Evolutionary conservation across 2,329 filamentous ascomycete genomes (phyloP).

Genomic region (Pyrenophora tritici-repentis): DNA sequence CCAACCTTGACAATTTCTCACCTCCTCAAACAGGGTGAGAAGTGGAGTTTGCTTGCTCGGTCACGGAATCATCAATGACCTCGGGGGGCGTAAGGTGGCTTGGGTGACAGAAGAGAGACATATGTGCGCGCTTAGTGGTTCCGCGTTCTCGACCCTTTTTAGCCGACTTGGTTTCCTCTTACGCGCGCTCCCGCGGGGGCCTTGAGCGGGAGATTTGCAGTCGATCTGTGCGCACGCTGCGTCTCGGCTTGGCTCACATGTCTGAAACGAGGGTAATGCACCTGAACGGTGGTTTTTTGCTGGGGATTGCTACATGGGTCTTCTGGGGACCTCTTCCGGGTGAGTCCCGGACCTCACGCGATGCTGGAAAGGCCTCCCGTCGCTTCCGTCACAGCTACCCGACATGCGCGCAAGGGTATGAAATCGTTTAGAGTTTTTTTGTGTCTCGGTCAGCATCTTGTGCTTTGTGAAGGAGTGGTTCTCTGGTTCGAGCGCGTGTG

Average conservation of each 20-base stretch:
- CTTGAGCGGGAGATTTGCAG: constrained; percentile 21
- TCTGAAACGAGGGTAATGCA: constrained; percentile 14
- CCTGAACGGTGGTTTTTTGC: constrained; percentile 6
- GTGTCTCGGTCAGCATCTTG: no score
- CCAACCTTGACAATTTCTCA: no score
- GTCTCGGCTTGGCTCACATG: constrained; percentile 13
- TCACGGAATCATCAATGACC: no score
- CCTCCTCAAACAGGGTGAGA: no score
- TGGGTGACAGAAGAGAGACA: not conserved
- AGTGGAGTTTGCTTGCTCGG: no score
- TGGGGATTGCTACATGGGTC: constrained; percentile 4
- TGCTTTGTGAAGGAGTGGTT: not conserved
- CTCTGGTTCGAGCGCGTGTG: not conserved
- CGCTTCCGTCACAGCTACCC: not conserved
- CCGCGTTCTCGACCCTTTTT: constrained; percentile 2
- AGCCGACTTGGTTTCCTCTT: constrained; percentile 8
- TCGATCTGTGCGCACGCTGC: constrained; percentile 14
- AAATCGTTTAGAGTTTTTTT: not conserved
- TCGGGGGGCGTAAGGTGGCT: no score
- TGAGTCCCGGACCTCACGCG: not conserved
- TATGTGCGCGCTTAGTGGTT: constrained; percentile 4
- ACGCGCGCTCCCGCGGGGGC: constrained; percentile 9
- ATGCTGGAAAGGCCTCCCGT: not conserved
- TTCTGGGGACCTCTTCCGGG: not conserved
- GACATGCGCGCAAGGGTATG: no score